A percentile compares a stretch with the other conserved stretches of the same genome.
phyloP scores from a whole-genome alignment of 139 green algal genomes.

The Tetraselmis chui region DNA sequence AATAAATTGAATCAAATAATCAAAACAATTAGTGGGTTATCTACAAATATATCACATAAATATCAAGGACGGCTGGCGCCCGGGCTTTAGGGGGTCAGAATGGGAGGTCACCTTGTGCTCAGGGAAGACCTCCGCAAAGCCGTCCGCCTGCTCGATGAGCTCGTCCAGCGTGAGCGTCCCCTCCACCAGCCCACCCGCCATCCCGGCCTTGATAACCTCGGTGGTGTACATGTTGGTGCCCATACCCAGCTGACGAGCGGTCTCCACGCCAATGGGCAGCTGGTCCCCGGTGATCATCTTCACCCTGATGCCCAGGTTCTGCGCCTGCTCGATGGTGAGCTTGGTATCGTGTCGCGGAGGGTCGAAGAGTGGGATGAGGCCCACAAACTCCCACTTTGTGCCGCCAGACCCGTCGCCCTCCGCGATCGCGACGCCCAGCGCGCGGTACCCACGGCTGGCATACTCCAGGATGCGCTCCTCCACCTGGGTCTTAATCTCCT shows the following conservation, averaged over 20 bases:
- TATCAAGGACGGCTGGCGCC: too few species aligned
- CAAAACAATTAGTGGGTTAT: too few species aligned
- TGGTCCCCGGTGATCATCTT: slow-evolving; percentile 91
- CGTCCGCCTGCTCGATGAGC: slow-evolving; percentile 69
- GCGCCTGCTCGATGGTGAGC: slow-evolving; percentile 53
- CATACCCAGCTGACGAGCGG: slow-evolving; percentile 75
- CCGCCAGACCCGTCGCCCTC: slow-evolving; percentile 31
- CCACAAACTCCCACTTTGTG: slow-evolving; percentile 54
- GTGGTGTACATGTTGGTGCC: slow-evolving; percentile 67
- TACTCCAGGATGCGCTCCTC: slow-evolving; percentile 72
- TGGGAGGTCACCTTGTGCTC: slow-evolving; percentile 72
- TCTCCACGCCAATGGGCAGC: slow-evolving; percentile 78
- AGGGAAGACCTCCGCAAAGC: slow-evolving; percentile 81
- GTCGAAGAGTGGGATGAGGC: slow-evolving; percentile 73
- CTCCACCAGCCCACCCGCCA: slow-evolving; percentile 26
- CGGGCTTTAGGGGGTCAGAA: too few species aligned
- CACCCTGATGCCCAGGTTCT: slow-evolving; percentile 42
- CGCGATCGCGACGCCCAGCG: slow-evolving; percentile 59
- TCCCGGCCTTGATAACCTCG: slow-evolving; percentile 41
- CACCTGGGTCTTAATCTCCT: slow-evolving; percentile 39
- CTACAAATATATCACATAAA: too few species aligned
- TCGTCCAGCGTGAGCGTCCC: slow-evolving; percentile 43
- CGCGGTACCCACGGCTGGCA: slow-evolving; percentile 64
- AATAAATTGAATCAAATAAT: too few species aligned
- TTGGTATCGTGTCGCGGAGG: slow-evolving; percentile 78